Percentiles rank a stretch among this genome's conserved stretches.
Conservation (phyloP, 805 yeast species). For the Ogataea dorogensis region DNA sequence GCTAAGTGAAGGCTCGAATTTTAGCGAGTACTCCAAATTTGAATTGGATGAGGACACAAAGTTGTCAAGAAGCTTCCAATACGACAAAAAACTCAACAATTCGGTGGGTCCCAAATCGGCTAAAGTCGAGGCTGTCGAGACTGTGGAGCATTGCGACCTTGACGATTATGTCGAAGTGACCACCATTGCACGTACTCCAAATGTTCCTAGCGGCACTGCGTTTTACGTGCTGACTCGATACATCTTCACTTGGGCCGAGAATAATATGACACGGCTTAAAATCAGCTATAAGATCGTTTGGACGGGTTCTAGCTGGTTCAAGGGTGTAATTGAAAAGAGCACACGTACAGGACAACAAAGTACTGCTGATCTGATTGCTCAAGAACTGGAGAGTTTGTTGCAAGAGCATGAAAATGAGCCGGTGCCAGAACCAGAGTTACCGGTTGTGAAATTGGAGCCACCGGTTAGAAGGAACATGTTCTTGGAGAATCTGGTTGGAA, state of each 20-base stretch:
- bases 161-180: conserved; percentile 56
- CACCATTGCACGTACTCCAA: conserved; percentile 76
- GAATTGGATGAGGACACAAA: conserved; percentile 40
- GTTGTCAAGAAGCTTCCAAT: conserved; percentile 54
- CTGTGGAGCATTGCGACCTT: conserved; percentile 53
- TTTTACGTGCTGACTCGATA: conserved; percentile 76
- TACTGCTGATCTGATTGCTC: conserved; percentile 45
- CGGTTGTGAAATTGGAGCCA: too few relatives aligned
- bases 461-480: not conserved
- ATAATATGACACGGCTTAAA: conserved; percentile 56
- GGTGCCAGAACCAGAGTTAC: too few relatives aligned
- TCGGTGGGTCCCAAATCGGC: conserved; percentile 95
- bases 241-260: conserved; percentile 69
- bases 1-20: conserved; percentile 46
- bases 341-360: conserved; percentile 76
- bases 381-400: conserved; percentile 23
- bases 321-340: conserved; percentile 82
- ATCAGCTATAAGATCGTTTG: conserved; percentile 81
- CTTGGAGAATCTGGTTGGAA: conserved; percentile 9
- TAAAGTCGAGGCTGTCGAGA: conserved; percentile 57
- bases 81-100: conserved; percentile 71
- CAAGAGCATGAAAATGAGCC: conserved; percentile 17
- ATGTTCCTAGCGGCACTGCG: conserved; percentile 88
- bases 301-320: conserved; percentile 92
- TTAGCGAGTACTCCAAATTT: conserved; percentile 40